Evolutionary conservation across 2,329 filamentous ascomycete genomes (phyloP).

Genomic region (Claviceps citrina): DNA sequence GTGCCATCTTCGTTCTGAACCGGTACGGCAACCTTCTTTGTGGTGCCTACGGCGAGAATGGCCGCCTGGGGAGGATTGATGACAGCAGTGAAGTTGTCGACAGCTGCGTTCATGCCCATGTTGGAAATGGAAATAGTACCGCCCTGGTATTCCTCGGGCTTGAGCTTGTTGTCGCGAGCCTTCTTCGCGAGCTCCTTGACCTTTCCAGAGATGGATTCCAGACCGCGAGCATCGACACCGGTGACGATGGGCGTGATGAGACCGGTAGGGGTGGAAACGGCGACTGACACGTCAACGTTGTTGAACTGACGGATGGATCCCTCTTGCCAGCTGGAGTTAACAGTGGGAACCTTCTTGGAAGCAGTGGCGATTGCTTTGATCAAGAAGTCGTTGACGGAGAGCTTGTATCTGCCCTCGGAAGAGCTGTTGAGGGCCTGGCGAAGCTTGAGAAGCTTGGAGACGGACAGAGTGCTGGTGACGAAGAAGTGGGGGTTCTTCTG

Average conservation of each 20-base stretch:
- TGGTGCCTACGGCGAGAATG: slow-evolving; percentile 88
- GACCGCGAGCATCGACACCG: slow-evolving; percentile 71
- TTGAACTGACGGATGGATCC: slow-evolving; percentile 87
- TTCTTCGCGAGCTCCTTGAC: slow-evolving; percentile 97
- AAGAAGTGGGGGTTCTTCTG: slow-evolving; percentile 97
- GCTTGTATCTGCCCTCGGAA: slow-evolving; percentile 88
- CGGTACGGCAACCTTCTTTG: slow-evolving; percentile 85
- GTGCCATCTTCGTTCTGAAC: slow-evolving; percentile 72
- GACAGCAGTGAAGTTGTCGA: slow-evolving; percentile 94
- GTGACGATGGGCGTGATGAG: slow-evolving; percentile 97
- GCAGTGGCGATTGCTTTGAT: slow-evolving; percentile 89
- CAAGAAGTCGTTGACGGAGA: slow-evolving; percentile 98
- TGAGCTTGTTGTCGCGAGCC: slow-evolving; percentile 91
- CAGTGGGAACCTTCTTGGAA: slow-evolving; percentile 82
- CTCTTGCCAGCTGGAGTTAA: slow-evolving; percentile 90
- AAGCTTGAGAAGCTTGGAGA: slow-evolving; percentile 90
- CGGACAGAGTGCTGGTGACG: slow-evolving; percentile 79
- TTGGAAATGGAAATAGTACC: slow-evolving; percentile 99
- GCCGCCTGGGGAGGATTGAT: slow-evolving; percentile 97
- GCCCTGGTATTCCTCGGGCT: slow-evolving; percentile 98
- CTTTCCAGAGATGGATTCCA: slow-evolving; percentile 71
- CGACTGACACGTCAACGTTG: slow-evolving; percentile 86
- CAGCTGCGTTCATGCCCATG: slow-evolving; percentile 98
- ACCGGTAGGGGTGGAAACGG: slow-evolving; percentile 80
- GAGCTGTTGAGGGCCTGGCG: slow-evolving; percentile 82